phyloP scores from a whole-genome alignment of 2,329 filamentous ascomycete species.

The Apiospora sp. region DNA sequence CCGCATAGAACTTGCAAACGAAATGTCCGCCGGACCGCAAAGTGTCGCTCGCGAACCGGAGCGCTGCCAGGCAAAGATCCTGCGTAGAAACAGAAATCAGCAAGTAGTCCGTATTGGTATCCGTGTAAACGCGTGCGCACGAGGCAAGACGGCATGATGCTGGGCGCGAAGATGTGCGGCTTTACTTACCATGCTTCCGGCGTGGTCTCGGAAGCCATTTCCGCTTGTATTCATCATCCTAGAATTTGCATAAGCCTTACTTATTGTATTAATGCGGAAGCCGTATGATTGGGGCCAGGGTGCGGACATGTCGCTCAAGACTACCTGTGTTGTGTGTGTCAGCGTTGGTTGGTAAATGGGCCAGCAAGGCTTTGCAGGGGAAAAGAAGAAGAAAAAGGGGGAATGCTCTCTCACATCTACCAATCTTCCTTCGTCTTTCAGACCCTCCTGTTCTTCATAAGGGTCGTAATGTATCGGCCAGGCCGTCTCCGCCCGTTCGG shows the following conservation, averaged over 20 bases:
- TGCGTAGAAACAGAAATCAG: constrained; percentile 48
- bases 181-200: constrained; percentile 85
- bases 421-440: constrained; percentile 57
- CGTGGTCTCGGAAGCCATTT: constrained; percentile 84
- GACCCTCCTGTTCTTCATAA: constrained; percentile 40
- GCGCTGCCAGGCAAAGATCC: constrained; percentile 89
- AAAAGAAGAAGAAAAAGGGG: not conserved
- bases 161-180: not conserved
- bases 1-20: constrained; percentile 97
- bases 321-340: constrained; percentile 61
- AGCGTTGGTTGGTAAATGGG: not conserved
- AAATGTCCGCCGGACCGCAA: constrained; percentile 86
- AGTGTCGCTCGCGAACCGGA: constrained; percentile 86
- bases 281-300: constrained; percentile 74
- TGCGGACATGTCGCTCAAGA: constrained; percentile 98
- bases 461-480: constrained; percentile 39
- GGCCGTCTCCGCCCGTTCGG: constrained; percentile 60
- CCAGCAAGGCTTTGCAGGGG: not conserved
- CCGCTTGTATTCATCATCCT: constrained; percentile 99
- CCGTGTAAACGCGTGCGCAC: not conserved
- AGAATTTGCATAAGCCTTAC: constrained; percentile 89
- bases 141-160: not conserved
- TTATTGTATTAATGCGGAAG: constrained; percentile 87
- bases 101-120: too few relatives aligned
- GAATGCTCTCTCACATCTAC: constrained; percentile 68